A percentile compares a stretch with the other conserved stretches of the same genome.
Evolutionary conservation across 306 rosid genomes (phyloP).

Genomic region (Cucumis melo): DNA sequence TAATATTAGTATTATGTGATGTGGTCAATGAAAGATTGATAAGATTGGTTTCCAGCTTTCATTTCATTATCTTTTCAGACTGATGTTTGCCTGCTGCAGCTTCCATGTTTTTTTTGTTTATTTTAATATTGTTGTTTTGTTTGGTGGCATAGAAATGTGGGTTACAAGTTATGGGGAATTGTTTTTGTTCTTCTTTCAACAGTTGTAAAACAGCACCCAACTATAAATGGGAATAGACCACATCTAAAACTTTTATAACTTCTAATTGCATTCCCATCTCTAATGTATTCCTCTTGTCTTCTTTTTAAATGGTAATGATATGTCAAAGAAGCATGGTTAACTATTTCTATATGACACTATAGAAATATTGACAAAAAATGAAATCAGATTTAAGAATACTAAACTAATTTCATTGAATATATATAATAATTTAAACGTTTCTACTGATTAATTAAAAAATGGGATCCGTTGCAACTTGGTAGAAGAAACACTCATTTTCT

Average conservation of each 20-base stretch:
- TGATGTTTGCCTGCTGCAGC: background rate
- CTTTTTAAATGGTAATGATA: background rate
- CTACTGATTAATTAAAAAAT: background rate
- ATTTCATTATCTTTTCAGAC: slow-evolving; percentile 6
- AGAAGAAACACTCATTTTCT: background rate
- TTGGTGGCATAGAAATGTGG: background rate
- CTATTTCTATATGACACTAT: no score
- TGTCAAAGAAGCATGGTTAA: no score
- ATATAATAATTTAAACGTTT: no score
- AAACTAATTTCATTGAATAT: background rate
- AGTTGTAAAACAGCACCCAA: background rate
- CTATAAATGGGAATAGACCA: background rate
- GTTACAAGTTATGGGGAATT: background rate
- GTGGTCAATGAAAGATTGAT: slow-evolving; percentile 6
- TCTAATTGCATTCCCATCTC: background rate
- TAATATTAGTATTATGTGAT: background rate
- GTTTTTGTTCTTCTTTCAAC: background rate
- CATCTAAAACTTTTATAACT: background rate
- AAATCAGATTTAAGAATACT: background rate
- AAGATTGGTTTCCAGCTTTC: slow-evolving; percentile 8
- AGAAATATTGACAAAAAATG: background rate
- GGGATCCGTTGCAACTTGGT: background rate
- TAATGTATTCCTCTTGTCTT: background rate
- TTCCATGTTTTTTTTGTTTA: background rate
- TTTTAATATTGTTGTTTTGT: background rate